These are phyloP conservation scores for Phytophthora brassicae DNA, from an alignment of 352 stramenopile species.

Conservation along the genomic window DNA sequence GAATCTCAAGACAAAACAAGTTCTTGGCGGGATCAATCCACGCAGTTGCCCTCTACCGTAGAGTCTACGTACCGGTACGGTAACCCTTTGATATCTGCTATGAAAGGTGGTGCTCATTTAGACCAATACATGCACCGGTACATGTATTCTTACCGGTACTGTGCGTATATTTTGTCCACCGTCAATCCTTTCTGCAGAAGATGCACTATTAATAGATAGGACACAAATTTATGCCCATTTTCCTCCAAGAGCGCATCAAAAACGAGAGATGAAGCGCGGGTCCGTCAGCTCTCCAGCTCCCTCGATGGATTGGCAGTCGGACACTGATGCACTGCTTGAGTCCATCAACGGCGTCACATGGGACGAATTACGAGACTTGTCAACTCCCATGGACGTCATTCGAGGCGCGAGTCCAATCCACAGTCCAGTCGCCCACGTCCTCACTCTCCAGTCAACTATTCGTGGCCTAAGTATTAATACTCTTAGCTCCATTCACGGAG, in stretches of 20 bases:
- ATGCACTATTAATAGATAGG: constrained; percentile 10
- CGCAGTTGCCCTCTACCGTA: no score
- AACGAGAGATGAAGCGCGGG: constrained; percentile 23
- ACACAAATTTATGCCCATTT: background rate
- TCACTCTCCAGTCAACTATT: constrained; percentile 12
- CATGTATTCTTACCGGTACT: no score
- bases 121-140: no score
- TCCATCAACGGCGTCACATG: constrained; percentile 22
- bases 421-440: constrained; percentile 9
- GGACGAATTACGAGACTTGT: constrained; percentile 27
- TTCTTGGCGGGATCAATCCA: constrained; percentile 30
- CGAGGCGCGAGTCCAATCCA: constrained; percentile 17
- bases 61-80: no score
- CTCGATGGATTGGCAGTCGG: constrained; percentile 4
- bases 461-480: no score
- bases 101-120: no score
- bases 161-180: no score
- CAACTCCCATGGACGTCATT: constrained; percentile 9
- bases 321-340: constrained; percentile 12
- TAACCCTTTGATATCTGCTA: no score
- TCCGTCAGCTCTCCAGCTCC: background rate
- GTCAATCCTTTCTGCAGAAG: background rate
- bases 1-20: background rate
- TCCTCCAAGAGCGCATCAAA: no score
- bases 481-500: constrained; percentile 20